Conservation (phyloP, 345 rosid genomes). For the Salix purpurea region DNA sequence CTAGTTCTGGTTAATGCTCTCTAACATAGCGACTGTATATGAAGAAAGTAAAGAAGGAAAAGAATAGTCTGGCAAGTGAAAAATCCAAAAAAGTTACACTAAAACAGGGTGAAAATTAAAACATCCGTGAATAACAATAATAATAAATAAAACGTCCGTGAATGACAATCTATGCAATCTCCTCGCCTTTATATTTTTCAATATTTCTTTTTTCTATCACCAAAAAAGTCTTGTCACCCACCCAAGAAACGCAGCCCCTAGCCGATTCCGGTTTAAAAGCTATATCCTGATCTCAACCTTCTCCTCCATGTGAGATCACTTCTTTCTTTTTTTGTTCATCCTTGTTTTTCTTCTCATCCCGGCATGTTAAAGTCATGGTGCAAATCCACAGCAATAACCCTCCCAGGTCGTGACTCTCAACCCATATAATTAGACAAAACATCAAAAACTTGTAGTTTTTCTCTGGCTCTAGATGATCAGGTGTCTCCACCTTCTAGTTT, state of each 20-base stretch:
- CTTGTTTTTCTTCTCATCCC: slow-evolving; percentile 13
- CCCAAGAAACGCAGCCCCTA: slow-evolving; percentile 49
- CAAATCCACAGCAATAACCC: slow-evolving; percentile 50
- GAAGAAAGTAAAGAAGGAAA: background rate
- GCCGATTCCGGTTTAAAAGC: slow-evolving; percentile 34
- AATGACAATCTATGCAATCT: slow-evolving; percentile 14
- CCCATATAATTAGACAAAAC: slow-evolving; percentile 30
- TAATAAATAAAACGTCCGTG: slow-evolving; percentile 9
- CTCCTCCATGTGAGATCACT: slow-evolving; percentile 8
- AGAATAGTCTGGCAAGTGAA: slow-evolving; percentile 1
- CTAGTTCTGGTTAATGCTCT: no score
- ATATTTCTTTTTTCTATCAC: slow-evolving; percentile 37
- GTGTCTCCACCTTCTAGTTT: slow-evolving; percentile 32
- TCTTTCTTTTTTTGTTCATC: slow-evolving; percentile 2
- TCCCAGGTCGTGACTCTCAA: slow-evolving; percentile 22
- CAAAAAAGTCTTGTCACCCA: slow-evolving; percentile 63
- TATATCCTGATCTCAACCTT: slow-evolving; percentile 5
- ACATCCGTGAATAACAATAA: slow-evolving; percentile 24
- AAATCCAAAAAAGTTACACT: slow-evolving; percentile 4
- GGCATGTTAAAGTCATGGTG: slow-evolving; percentile 37
- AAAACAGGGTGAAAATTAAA: slow-evolving; percentile 7
- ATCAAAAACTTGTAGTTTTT: background rate
- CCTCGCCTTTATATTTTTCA: slow-evolving; percentile 35
- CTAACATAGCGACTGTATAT: background rate
- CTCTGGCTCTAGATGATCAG: slow-evolving; percentile 11